Evolutionary conservation across 148 eudicot genomes (phyloP), one percentile per base, ranked within the genome.

Genomic region (Vaccinium myrtillus): DNA sequence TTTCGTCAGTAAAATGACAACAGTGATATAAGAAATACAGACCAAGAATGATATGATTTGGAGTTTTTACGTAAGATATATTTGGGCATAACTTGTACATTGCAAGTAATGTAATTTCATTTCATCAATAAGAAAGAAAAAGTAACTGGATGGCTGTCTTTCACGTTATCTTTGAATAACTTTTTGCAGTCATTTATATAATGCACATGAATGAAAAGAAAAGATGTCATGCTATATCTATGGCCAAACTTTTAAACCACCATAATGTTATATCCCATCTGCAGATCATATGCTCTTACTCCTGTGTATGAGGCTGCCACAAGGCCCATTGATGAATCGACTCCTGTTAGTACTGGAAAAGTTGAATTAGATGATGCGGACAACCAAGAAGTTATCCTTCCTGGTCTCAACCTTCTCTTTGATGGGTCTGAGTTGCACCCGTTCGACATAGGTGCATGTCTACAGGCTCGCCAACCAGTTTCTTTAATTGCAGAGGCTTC

Each of bases 381-480:
- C n/a, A 90, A 95, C 90, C 91, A 86, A 87, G 99, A 97, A 84
- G 95, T 93, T 79, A 84, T 86, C 82, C 90, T 93, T 84, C 99
- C 99, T n/a, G 98, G 98, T 77, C 96, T 97, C 74, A 94, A 92
- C 90, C 98, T 97, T 76, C 91, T 95, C 46, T 97, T 93, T 85
- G 98, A 97, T 82, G 99, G 99, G 76, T 90, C 93, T 73, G 95
- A 91, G 86, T 84, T 97, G 89, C 92, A 89, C 25, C 96, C 98
- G 15, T 97, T 95, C 77, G 99, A 97, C 79, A 94, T 97, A 76
- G 92, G 96, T 83, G 98, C 98, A 87, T 95, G 98, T 85, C 92
- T 94, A 39, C 99, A 97, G 92, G 99, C 98, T 84, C 97, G 96
- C 82, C 98, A 89, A 89, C 96, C 99, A 58, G 93, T 95, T 73